Percentiles rank a stretch among this genome's conserved stretches.
phyloP scores from a whole-genome alignment of 108 stramenopile species.

The Cyclotella distinguenda region DNA sequence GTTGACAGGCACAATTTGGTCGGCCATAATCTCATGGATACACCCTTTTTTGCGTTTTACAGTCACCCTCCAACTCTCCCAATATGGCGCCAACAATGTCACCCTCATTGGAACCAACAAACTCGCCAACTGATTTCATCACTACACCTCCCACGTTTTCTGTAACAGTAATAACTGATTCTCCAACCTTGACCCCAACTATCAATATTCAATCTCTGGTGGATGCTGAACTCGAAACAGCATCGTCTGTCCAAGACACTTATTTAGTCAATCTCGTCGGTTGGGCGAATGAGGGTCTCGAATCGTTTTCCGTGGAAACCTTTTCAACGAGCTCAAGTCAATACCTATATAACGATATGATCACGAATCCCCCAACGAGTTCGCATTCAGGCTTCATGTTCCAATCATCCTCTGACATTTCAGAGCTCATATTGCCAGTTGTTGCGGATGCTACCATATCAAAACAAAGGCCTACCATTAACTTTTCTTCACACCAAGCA shows the following conservation, averaged over 20 bases:
- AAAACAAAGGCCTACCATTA: slow-evolving; percentile 8
- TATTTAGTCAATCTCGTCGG: slow-evolving; percentile 23
- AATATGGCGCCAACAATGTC: background rate
- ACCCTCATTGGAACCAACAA: slow-evolving; percentile 1
- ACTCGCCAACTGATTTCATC: slow-evolving; percentile 8
- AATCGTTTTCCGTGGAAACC: background rate
- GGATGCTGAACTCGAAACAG: background rate
- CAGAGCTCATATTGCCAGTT: slow-evolving; percentile 10
- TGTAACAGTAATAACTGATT: background rate
- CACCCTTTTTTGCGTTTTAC: background rate
- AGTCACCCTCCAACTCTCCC: slow-evolving; percentile 1
- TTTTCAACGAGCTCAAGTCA: background rate
- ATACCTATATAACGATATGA: background rate
- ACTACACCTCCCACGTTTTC: background rate
- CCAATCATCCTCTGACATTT: background rate
- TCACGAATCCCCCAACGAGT: background rate
- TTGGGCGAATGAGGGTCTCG: slow-evolving; percentile 24
- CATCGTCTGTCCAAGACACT: slow-evolving; percentile 1
- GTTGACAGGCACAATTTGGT: too few relatives aligned
- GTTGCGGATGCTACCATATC: slow-evolving; percentile 26
- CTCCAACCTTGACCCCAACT: slow-evolving; percentile 2
- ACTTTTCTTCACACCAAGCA: slow-evolving; percentile 23
- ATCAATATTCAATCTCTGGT: background rate
- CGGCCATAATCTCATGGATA: background rate
- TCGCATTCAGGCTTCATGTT: background rate